These are phyloP conservation scores for Aristolochia californica DNA, from an alignment of 164 flowering plant genomes.

Conservation along the genomic window DNA sequence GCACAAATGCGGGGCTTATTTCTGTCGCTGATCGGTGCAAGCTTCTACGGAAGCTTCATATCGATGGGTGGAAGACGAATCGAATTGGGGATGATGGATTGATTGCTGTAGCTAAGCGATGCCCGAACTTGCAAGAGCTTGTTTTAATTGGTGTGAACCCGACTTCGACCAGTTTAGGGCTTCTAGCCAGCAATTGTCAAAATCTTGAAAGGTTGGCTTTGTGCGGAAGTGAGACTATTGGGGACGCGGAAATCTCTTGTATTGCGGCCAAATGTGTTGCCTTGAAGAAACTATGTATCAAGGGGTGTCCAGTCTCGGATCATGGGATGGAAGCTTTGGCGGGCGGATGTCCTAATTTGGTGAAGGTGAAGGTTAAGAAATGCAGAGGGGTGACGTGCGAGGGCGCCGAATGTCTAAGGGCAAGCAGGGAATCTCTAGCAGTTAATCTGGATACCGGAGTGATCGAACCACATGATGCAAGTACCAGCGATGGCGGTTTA, in stretches of 20 bases:
- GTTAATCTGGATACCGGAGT: constrained; percentile 56
- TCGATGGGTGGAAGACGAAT: constrained; percentile 93
- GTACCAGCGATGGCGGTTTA: constrained; percentile 42
- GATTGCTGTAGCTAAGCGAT: constrained; percentile 51
- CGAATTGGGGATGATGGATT: constrained; percentile 80
- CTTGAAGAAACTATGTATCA: constrained; percentile 82
- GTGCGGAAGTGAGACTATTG: constrained; percentile 72
- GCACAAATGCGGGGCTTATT: constrained; percentile 55
- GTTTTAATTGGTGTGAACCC: constrained; percentile 81
- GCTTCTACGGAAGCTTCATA: constrained; percentile 76
- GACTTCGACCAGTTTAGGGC: constrained; percentile 43
- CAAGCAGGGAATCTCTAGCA: constrained; percentile 36
- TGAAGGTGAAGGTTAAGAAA: constrained; percentile 93
- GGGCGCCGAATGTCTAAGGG: constrained; percentile 48
- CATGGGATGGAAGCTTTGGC: constrained; percentile 65
- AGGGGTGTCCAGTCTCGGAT: constrained; percentile 78
- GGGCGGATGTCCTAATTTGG: constrained; percentile 80
- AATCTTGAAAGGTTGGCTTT: constrained; percentile 74
- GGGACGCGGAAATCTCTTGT: constrained; percentile 72
- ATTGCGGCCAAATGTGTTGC: constrained; percentile 65
- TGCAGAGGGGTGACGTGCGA: constrained; percentile 68
- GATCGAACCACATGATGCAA: constrained; percentile 35
- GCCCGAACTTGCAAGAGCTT: constrained; percentile 67
- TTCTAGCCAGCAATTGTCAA: constrained; percentile 52
- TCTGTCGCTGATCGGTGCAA: constrained; percentile 57